Percentiles rank a stretch among this genome's conserved stretches.
Evolutionary conservation across 495 filamentous ascomycete genomes (phyloP).

Genomic region (Annulohypoxylon maeteangense): DNA sequence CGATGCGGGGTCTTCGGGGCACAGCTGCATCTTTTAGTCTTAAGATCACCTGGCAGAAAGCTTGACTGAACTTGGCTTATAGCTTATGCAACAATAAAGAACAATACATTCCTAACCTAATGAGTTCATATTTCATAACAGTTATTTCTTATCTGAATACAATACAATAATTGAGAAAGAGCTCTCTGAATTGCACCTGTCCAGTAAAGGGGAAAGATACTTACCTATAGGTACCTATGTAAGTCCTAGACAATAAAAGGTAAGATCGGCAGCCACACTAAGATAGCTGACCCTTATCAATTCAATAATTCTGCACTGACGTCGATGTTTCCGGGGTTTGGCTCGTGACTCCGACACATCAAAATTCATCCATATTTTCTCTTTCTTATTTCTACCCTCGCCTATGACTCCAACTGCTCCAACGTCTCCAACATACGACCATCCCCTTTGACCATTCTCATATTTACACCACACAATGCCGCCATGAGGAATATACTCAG

Average conservation of each 20-base stretch:
- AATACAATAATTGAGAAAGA: slow-evolving; percentile 4
- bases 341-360: slow-evolving; percentile 37
- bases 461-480: slow-evolving; percentile 51
- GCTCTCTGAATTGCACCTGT: background rate
- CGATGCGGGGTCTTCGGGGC: slow-evolving; percentile 24
- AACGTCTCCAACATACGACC: slow-evolving; percentile 18
- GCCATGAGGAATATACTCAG: slow-evolving; percentile 55
- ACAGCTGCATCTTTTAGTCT: slow-evolving; percentile 1
- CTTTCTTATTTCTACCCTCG: slow-evolving; percentile 2
- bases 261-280: slow-evolving; percentile 19
- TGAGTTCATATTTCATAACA: background rate
- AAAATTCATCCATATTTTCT: background rate
- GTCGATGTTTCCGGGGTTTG: slow-evolving; percentile 33
- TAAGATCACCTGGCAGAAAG: slow-evolving; percentile 25
- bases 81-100: slow-evolving; percentile 18
- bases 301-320: slow-evolving; percentile 29
- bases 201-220: background rate
- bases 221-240: background rate
- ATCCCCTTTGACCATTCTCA: slow-evolving; percentile 15
- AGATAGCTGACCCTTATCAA: slow-evolving; percentile 20
- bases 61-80: slow-evolving; percentile 35
- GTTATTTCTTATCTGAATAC: background rate
- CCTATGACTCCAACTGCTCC: slow-evolving; percentile 35
- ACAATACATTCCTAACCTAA: slow-evolving; percentile 3
- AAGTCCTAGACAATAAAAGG: background rate